phyloP scores from a whole-genome alignment of 164 flowering plant genomes.

The Liriodendron chinense region DNA sequence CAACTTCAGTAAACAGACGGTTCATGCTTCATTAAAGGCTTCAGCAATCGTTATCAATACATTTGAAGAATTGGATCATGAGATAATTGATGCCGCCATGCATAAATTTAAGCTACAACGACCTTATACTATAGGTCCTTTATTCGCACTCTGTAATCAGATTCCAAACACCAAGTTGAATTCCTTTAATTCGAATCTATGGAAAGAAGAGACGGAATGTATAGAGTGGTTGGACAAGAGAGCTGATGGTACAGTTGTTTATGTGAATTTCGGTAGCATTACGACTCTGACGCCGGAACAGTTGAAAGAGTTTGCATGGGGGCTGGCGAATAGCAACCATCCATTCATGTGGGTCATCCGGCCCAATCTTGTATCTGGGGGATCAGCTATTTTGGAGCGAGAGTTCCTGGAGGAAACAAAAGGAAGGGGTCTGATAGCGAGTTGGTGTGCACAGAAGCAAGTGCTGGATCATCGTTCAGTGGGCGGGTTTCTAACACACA shows the following conservation, averaged over 20 bases:
- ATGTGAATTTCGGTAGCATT: slow-evolving; percentile 53
- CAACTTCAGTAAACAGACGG: slow-evolving; percentile 1
- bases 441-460: slow-evolving; percentile 46
- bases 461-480: slow-evolving; percentile 26
- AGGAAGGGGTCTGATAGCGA: slow-evolving; percentile 28
- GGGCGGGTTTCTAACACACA: slow-evolving; percentile 30
- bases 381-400: slow-evolving; percentile 23
- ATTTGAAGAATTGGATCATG: slow-evolving; percentile 10
- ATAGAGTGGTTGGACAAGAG: slow-evolving; percentile 40
- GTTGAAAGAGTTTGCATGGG: slow-evolving; percentile 51
- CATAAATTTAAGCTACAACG: neutral
- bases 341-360: slow-evolving; percentile 48
- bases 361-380: slow-evolving; percentile 41
- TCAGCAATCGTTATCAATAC: slow-evolving; percentile 12
- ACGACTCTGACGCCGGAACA: slow-evolving; percentile 33
- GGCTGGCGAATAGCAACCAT: slow-evolving; percentile 39
- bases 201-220: slow-evolving; percentile 43
- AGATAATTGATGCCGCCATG: slow-evolving; percentile 6
- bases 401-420: slow-evolving; percentile 28
- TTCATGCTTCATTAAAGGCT: slow-evolving; percentile 4
- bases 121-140: slow-evolving; percentile 12
- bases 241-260: slow-evolving; percentile 36
- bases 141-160: slow-evolving; percentile 10
- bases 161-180: neutral
- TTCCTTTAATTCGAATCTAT: slow-evolving; percentile 32